These are phyloP conservation scores for Fusarium floridanum DNA, from an alignment of 2,329 filamentous ascomycete genomes.

Conservation along the genomic window DNA sequence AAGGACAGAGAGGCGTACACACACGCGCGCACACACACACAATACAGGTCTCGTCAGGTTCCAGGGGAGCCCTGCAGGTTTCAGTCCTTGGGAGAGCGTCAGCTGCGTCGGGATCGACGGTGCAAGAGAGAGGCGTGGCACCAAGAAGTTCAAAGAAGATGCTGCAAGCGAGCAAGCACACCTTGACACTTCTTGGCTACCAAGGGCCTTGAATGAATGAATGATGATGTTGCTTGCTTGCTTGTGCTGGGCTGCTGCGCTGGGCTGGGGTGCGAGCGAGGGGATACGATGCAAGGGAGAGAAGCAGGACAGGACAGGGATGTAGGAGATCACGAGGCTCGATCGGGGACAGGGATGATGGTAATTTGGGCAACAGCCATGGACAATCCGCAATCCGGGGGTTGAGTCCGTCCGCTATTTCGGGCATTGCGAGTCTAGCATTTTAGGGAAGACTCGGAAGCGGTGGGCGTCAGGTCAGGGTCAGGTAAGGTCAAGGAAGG, in stretches of 20 bases:
- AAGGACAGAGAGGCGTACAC: background rate
- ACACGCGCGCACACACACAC: background rate
- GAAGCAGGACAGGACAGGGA: constrained; percentile 35
- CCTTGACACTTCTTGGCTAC: background rate
- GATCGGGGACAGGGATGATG: constrained; percentile 40
- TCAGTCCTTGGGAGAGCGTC: constrained; percentile 36
- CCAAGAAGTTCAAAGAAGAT: constrained; percentile 12
- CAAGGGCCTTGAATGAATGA: constrained; percentile 5
- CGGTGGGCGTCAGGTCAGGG: background rate
- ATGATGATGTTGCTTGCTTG: background rate
- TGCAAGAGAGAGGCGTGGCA: constrained; percentile 26
- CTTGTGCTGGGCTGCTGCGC: background rate
- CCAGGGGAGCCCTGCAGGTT: constrained; percentile 27
- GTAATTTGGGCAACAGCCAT: constrained; percentile 35
- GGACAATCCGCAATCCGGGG: constrained; percentile 20
- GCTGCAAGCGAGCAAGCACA: constrained; percentile 13
- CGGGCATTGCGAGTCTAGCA: background rate
- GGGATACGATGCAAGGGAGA: constrained; percentile 37
- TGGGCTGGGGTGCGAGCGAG: constrained; percentile 1
- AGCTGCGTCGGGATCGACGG: constrained; percentile 34
- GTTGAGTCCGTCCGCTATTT: constrained; percentile 16
- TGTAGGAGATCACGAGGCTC: constrained; percentile 45
- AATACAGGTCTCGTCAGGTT: constrained; percentile 5
- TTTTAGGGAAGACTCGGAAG: constrained; percentile 23
- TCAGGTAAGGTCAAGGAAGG: no score